Base-by-base conservation (phyloP, 306 rosid species). In the Lablab purpureus region DNA sequence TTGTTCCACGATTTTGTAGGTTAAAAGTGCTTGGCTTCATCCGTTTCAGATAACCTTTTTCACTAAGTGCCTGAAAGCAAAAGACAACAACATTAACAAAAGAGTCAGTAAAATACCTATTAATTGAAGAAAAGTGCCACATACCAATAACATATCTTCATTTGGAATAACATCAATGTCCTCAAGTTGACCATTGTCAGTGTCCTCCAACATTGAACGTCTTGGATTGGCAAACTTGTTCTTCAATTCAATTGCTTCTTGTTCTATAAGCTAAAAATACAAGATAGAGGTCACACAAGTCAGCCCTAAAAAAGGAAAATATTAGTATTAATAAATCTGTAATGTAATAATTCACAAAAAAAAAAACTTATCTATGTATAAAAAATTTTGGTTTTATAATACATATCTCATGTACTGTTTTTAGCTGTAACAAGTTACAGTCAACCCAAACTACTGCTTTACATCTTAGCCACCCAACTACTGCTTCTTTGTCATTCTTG, bases 81-180 rank as follows among this genome's bases (percentile, higher is more conserved):
- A 79, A 74, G 43, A 67, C 47, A 73, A 43, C 43, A 47, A 18
- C 71, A 84, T 43, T 30, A 77, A 22, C 75, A 18, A 25, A 56
- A 23, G 13, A 84, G 82, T 40, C 23, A 18, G 14, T 36, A 14
- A 22, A 73, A 65, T 19, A 66, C 34, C 70, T 18, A 50, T 12
- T n/a, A 74, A 73, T 59, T 17, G 22, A 49, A 21, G 49, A 30
- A 34, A 17, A 74, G 67, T 64, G 69, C 45, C 64, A 71, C 81
- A 49, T 89, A 95, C 99, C 97, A 95, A 85, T 52, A 95, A 85
- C 91, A 95, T 90, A 50, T 95, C 98, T 36, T 95, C 99, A 83
- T 95, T 95, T 40, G 98, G 98, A 88, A 95, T 93, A 79, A 95
- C 88, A 90, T 95, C 98, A 63, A 95, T 93, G 81, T 95, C 99